Base-by-base conservation (phyloP, 352 stramenopile species). In the Globisporangium paroecandrum region DNA sequence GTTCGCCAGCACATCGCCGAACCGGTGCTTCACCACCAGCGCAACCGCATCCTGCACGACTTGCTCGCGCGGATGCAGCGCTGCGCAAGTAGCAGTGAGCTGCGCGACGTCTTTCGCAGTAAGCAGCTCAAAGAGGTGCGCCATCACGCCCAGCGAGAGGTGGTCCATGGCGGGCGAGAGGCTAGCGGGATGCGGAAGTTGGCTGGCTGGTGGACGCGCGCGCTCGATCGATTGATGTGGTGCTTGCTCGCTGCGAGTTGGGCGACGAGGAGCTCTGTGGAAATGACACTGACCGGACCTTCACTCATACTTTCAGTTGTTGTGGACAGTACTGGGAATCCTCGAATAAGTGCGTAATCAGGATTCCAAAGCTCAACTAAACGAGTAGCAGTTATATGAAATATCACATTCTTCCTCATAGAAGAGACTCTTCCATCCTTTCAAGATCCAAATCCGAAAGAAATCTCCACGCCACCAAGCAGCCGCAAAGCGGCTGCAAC, bases 71-170 rank as follows among this genome's bases (percentile, higher is more conserved):
- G 77, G 67, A 62, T 75, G 67, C 27, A 93, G 64, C 8, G 76
- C 63, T 13, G 75, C 69, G 54, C 84, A 92, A 0, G 77, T 89
- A 24, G 59, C 63, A 2, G 74, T 68, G 22, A 93, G 64, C 20
- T 78, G 79, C 22, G 81, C 71, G 10, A 92, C 67, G 66, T 94
- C 86, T 15, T 60, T 66, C 0, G 84, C 78, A 22, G 83, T 77
- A 51, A 94, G 76, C 34, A 91, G 73, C 67, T 79, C 77, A 47
- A 93, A 86, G 58, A 94, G 64, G 15, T 85, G 75, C 58, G 83
- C 74, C 36, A 94, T 62, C 25, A 85, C 73, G 36, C 72, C 66
- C 13, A 85, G 74, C 13, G 82, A 76, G 1, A 94, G 74, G 60
- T 75, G 74, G 60, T 94, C 83, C 84, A 93, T 94, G 34, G 56